Conservation (phyloP, 805 yeast genomes). For the fission yeast (Schizosaccharomyces pombe) region DNA sequence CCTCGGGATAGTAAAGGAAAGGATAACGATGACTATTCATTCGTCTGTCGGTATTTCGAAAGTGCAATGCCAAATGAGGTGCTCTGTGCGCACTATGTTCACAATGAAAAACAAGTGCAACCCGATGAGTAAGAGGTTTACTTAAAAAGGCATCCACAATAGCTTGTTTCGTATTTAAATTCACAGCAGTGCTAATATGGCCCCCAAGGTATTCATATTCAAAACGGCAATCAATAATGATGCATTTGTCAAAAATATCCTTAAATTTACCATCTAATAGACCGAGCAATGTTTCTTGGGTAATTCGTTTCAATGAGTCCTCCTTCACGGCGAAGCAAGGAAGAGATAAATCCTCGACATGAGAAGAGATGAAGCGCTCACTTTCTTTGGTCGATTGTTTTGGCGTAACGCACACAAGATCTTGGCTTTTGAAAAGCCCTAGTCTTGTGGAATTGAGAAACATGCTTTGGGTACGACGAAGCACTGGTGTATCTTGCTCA, state of each 20-base stretch:
- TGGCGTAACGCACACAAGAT: neutral
- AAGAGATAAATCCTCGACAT: neutral
- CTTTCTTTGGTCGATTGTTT: neutral
- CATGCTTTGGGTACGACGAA: neutral
- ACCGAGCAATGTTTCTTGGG: slow-evolving; percentile 30
- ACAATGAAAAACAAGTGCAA: slow-evolving; percentile 67
- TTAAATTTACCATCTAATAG: slow-evolving; percentile 33
- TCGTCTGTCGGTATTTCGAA: slow-evolving; percentile 62
- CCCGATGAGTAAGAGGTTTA: slow-evolving; percentile 15
- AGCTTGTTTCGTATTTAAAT: slow-evolving; percentile 45
- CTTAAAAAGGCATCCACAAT: slow-evolving; percentile 34
- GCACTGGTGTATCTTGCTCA: neutral
- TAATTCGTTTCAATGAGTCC: slow-evolving; percentile 51
- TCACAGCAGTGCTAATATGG: slow-evolving; percentile 64
- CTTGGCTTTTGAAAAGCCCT: neutral
- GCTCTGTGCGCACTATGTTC: slow-evolving; percentile 85
- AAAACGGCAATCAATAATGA: slow-evolving; percentile 72
- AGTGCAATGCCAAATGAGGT: slow-evolving; percentile 74
- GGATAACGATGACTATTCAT: slow-evolving; percentile 60
- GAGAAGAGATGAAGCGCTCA: neutral
- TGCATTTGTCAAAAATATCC: slow-evolving; percentile 29
- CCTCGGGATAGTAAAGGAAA: slow-evolving; percentile 61
- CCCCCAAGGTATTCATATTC: slow-evolving; percentile 86
- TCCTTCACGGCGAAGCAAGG: slow-evolving; percentile 7
- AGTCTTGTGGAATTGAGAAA: neutral